Percentiles rank a stretch among this genome's conserved stretches.
Conservation (phyloP, 495 filamentous ascomycete species). For the Oleoguttula mirabilis region DNA sequence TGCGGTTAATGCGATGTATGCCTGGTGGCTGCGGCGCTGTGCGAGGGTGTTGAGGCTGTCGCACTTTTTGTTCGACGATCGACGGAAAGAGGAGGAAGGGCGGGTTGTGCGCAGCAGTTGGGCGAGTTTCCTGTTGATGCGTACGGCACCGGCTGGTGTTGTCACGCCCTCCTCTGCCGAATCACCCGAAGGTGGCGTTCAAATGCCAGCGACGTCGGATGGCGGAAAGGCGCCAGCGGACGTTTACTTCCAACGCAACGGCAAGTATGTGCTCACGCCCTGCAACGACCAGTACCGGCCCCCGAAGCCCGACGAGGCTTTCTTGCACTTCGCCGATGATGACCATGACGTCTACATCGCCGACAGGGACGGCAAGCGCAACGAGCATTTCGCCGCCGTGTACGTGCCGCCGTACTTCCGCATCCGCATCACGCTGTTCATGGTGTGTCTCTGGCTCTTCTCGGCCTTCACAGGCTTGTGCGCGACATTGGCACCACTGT, state of each 20-base stretch:
- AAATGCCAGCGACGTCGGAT: no score
- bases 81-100: constrained; percentile 72
- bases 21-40: constrained; percentile 91
- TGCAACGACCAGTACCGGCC: constrained; percentile 89
- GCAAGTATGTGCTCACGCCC: constrained; percentile 79
- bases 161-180: not conserved
- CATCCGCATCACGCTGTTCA: constrained; percentile 68
- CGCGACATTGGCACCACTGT: constrained; percentile 70
- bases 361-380: constrained; percentile 44
- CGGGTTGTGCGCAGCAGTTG: constrained; percentile 44
- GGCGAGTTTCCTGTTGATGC: constrained; percentile 36
- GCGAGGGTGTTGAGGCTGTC: constrained; percentile 69
- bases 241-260: constrained; percentile 53
- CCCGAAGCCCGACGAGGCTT: constrained; percentile 68
- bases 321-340: constrained; percentile 60
- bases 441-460: constrained; percentile 84
- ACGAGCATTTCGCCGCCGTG: constrained; percentile 61
- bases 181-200: no score
- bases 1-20: constrained; percentile 69
- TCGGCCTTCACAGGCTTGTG: constrained; percentile 84
- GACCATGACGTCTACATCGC: constrained; percentile 48
- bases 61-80: constrained; percentile 84
- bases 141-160: constrained; percentile 27
- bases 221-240: constrained; percentile 1
- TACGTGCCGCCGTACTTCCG: constrained; percentile 86